Conservation (phyloP, 75 land plant genomes). For the Pinus albicaulis region DNA sequence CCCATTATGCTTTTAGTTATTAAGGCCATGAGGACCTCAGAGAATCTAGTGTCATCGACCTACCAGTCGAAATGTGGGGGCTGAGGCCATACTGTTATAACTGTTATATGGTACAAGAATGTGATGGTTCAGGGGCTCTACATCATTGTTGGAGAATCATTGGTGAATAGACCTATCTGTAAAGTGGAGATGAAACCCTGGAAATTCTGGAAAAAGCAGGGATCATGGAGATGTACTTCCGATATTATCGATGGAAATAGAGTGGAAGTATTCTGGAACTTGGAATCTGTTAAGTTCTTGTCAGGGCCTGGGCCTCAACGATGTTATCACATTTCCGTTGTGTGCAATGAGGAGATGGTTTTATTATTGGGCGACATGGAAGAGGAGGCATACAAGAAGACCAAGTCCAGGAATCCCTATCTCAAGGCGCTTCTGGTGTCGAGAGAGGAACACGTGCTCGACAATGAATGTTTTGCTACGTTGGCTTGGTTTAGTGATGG, state of each 20-base stretch:
- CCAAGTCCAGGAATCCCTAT: conserved; percentile 31
- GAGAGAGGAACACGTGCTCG: conserved; percentile 73
- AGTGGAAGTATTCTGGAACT: conserved; percentile 84
- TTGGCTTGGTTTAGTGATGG: conserved; percentile 72
- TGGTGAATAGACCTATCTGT: conserved; percentile 46
- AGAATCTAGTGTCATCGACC: conserved; percentile 71
- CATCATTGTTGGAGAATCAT: conserved; percentile 59
- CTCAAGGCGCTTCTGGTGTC: conserved; percentile 47
- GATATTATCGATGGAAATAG: conserved; percentile 25
- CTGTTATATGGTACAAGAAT: conserved; percentile 77
- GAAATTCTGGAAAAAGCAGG: conserved; percentile 85
- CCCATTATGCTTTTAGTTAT: no score
- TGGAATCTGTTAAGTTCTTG: conserved; percentile 76
- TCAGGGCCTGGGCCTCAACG: conserved; percentile 81
- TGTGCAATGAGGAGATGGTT: conserved; percentile 52
- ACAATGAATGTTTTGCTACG: conserved; percentile 61
- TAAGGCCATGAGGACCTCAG: no score
- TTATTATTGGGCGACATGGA: conserved; percentile 82
- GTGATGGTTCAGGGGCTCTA: conserved; percentile 87
- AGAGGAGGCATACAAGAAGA: conserved; percentile 69
- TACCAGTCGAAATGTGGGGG: conserved; percentile 53
- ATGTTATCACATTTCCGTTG: conserved; percentile 68
- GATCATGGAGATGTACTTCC: conserved; percentile 49
- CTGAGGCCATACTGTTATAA: conserved; percentile 52
- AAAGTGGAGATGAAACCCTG: conserved; percentile 90